Percentiles rank a stretch among this genome's conserved stretches.
These are phyloP conservation scores for Chamaecrista fasciculata DNA, from an alignment of 306 rosid species.

Conservation along the genomic window DNA sequence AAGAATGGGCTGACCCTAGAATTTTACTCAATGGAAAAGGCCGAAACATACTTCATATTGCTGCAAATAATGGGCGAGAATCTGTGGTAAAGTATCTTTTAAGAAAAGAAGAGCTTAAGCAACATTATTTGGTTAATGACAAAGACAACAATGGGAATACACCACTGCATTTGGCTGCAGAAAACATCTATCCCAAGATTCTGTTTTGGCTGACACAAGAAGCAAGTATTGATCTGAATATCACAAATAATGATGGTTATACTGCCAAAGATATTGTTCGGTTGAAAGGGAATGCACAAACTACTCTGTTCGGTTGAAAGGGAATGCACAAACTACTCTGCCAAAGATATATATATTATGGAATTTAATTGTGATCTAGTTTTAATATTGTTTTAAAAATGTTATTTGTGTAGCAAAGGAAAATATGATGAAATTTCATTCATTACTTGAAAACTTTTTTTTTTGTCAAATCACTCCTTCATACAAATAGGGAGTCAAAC, in stretches of 20 bases:
- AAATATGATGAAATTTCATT: too few relatives aligned
- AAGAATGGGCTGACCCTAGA: neutral
- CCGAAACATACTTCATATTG: neutral
- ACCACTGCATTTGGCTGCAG: slow-evolving; percentile 30
- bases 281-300: too few relatives aligned
- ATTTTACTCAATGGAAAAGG: neutral
- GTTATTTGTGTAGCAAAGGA: too few relatives aligned
- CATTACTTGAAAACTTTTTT: too few relatives aligned
- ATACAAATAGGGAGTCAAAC: too few relatives aligned
- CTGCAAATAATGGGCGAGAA: neutral
- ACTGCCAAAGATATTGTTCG: neutral
- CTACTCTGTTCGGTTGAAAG: too few relatives aligned
- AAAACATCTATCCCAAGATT: neutral
- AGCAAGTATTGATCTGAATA: neutral
- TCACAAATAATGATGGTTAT: neutral
- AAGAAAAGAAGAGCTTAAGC: neutral
- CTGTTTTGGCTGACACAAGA: neutral
- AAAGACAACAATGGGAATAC: neutral
- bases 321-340: too few relatives aligned
- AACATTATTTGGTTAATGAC: neutral
- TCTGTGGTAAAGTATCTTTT: neutral
- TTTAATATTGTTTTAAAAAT: too few relatives aligned
- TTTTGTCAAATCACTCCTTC: too few relatives aligned
- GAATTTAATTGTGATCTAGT: too few relatives aligned
- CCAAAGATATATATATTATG: too few relatives aligned